Base-by-base conservation (phyloP, 2,329 filamentous ascomycete genomes). In the Mycosphaerella arachidis region DNA sequence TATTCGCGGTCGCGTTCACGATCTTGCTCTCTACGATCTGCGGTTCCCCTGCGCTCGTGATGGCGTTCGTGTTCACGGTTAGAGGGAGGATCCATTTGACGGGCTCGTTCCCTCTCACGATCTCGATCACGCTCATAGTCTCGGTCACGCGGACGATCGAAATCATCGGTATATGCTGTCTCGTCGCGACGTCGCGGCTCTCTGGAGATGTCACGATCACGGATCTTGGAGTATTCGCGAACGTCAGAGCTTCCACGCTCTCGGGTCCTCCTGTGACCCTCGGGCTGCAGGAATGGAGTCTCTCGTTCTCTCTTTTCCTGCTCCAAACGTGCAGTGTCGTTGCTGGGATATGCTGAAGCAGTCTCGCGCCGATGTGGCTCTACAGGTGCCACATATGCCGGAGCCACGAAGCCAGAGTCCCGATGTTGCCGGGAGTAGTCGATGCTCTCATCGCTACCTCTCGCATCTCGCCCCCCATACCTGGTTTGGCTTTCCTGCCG, bases 401-500 rank as follows among this genome's bases (percentile, higher is more conserved):
- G 40, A n/a, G 40, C 40, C n/a, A 55, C 61, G 51, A 69, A 69
- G n/a, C 63, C 69, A 31, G 69, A 67, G 52, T 71, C 71, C 16
- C 67, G 57, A 50, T 68, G 63, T 6, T 74, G 69, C 18, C 50
- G 27, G 53, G 73, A 70, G 33, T 73, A 73, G 55, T 78, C 74
- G 33, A 77, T 69, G n/a, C 70, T 71, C 45, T 77, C 75, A 56
- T 79, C 77, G 53, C 72, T 74, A n/a, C 67, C 68, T 31, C 71
- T 63, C 24, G 62, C 67, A 58, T 69, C 68, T 12, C 67, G 68
- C 70, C 72, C 27, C 63, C 61, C 63, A 67, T 73, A 29, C 57
- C 68, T 56, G 46, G 65, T 61, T 71, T 68, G 61, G 40, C 63
- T 66, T 18, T 64, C 63, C 33, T 54, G 53, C 43, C 63, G 56